Evolutionary conservation across 257 asterid genomes (phyloP).

Genomic region (Prunella vulgaris): DNA sequence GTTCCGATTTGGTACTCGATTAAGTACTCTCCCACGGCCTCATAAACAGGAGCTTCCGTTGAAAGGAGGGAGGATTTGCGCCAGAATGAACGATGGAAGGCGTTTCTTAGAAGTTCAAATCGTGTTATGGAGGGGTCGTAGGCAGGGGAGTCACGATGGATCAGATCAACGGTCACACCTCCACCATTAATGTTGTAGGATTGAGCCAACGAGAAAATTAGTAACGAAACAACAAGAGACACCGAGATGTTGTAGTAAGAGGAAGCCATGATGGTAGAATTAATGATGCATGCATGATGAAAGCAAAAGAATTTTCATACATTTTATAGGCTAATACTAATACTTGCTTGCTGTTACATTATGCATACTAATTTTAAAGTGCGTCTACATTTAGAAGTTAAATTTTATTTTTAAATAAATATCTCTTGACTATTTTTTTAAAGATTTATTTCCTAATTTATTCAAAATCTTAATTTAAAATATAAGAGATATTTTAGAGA

Average conservation of each 20-base stretch:
- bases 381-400: no score
- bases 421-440: no score
- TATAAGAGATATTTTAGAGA: no score
- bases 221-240: no score
- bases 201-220: not conserved
- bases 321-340: not conserved
- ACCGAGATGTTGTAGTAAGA: not conserved
- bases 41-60: not conserved
- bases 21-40: not conserved
- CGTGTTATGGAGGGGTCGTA: not conserved
- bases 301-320: not conserved
- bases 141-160: constrained; percentile 43
- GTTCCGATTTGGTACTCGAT: not conserved
- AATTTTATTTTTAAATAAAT: no score
- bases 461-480: no score
- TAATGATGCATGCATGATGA: not conserved
- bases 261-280: not conserved
- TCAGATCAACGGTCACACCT: constrained; percentile 20
- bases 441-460: no score
- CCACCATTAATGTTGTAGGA: not conserved
- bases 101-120: not conserved
- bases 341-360: no score
- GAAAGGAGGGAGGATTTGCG: not conserved
- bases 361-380: no score
- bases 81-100: constrained; percentile 28